Evolutionary conservation across 2,329 filamentous ascomycete species (phyloP).

Genomic region (Cordyceps farinosa): DNA sequence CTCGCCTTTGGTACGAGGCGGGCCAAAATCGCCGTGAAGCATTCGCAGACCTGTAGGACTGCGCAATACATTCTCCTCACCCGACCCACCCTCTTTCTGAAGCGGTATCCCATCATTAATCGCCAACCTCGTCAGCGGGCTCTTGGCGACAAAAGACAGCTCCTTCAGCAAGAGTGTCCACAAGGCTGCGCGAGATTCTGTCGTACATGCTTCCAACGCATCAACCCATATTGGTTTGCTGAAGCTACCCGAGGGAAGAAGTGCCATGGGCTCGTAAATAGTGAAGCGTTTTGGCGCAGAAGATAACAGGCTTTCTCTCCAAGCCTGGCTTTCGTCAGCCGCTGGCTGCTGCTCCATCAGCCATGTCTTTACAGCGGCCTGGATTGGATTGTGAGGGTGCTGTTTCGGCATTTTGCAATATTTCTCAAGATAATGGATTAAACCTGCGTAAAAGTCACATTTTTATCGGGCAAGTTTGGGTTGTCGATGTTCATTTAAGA

Average conservation of each 20-base stretch:
- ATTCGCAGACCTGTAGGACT: constrained; percentile 67
- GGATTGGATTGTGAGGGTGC: constrained; percentile 28
- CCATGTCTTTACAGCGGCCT: constrained; percentile 31
- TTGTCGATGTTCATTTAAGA: too few relatives aligned
- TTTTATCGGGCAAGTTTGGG: not conserved
- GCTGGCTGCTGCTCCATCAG: constrained; percentile 18
- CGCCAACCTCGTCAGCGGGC: constrained; percentile 53
- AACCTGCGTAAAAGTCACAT: not conserved
- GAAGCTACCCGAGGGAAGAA: constrained; percentile 59
- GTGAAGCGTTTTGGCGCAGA: constrained; percentile 56
- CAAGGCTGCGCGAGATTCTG: constrained; percentile 32
- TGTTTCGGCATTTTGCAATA: constrained; percentile 16
- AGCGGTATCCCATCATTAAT: constrained; percentile 60
- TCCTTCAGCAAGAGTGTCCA: constrained; percentile 48
- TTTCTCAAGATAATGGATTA: not conserved
- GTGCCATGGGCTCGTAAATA: constrained; percentile 57
- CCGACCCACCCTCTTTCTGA: constrained; percentile 26
- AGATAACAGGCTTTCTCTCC: constrained; percentile 32
- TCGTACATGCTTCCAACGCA: constrained; percentile 30
- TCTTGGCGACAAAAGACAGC: constrained; percentile 41
- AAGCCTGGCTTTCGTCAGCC: constrained; percentile 16
- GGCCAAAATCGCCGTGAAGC: constrained; percentile 72
- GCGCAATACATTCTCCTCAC: constrained; percentile 65
- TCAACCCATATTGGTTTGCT: constrained; percentile 37
- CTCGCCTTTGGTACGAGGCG: constrained; percentile 27